Percentiles rank a stretch among this genome's conserved stretches.
Conservation (phyloP, 2,329 filamentous ascomycete species). For the Arthroderma sp. region DNA sequence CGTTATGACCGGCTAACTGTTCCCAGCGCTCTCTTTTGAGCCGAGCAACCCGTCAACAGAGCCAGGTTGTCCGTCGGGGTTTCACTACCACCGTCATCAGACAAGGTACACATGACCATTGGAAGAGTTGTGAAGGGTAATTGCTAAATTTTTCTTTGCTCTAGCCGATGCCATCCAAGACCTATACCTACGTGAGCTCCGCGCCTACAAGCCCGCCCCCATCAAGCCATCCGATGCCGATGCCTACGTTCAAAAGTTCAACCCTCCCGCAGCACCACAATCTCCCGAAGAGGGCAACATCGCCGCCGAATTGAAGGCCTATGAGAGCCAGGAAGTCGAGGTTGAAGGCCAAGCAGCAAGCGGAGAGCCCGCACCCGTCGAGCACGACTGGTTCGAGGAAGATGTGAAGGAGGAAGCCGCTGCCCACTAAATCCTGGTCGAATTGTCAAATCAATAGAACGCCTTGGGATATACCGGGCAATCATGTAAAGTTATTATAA, state of each 20-base stretch:
- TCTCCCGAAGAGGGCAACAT: slow-evolving; percentile 93
- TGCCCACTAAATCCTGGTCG: slow-evolving; percentile 24
- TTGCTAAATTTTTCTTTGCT: slow-evolving; percentile 23
- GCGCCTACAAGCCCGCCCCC: slow-evolving; percentile 77
- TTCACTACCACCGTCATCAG: slow-evolving; percentile 50
- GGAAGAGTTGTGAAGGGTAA: slow-evolving; percentile 19
- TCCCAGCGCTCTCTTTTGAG: slow-evolving; percentile 47
- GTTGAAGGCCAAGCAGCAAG: slow-evolving; percentile 70
- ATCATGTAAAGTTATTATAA: no score
- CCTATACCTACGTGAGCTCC: slow-evolving; percentile 91
- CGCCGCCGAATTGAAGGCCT: slow-evolving; percentile 79
- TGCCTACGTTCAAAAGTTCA: slow-evolving; percentile 83
- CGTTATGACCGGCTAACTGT: slow-evolving; percentile 13
- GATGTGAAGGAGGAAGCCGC: slow-evolving; percentile 42
- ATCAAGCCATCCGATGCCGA: slow-evolving; percentile 78
- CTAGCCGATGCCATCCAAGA: slow-evolving; percentile 95
- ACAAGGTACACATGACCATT: slow-evolving; percentile 37
- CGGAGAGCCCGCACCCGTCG: slow-evolving; percentile 47
- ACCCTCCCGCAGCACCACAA: slow-evolving; percentile 61
- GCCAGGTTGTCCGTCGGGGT: slow-evolving; percentile 45
- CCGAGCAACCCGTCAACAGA: slow-evolving; percentile 47
- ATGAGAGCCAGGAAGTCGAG: slow-evolving; percentile 88
- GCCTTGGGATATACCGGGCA: slow-evolving; percentile 1
- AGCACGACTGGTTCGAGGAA: slow-evolving; percentile 74
- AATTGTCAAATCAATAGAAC: background rate